phyloP scores from a whole-genome alignment of 2,329 filamentous ascomycete genomes.

The Didymella glomerata region DNA sequence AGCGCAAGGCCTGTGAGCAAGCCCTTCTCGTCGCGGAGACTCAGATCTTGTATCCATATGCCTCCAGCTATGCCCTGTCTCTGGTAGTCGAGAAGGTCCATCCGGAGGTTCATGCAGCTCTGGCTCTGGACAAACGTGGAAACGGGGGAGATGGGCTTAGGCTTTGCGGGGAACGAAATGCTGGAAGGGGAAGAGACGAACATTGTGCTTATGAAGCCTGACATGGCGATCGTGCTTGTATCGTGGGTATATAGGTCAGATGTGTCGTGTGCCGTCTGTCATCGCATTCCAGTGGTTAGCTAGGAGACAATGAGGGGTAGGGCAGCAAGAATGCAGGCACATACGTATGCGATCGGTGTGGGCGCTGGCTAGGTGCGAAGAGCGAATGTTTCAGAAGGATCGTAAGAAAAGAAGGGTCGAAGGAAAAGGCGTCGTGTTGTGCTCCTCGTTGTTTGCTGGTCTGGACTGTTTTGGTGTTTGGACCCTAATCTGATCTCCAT shows the following conservation, averaged over 20 bases:
- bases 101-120: constrained; percentile 48
- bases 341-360: constrained; percentile 2
- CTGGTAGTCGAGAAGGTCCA: constrained; percentile 26
- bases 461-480: constrained; percentile 25
- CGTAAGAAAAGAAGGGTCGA: constrained; percentile 6
- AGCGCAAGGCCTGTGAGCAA: constrained; percentile 29
- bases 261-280: constrained; percentile 30
- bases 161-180: constrained; percentile 44
- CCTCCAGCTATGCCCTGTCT: constrained; percentile 23
- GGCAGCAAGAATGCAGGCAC: constrained; percentile 34
- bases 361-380: background rate
- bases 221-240: constrained; percentile 60
- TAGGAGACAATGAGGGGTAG: constrained; percentile 31
- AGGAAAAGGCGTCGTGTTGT: constrained; percentile 16
- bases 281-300: constrained; percentile 49
- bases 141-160: constrained; percentile 54
- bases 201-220: constrained; percentile 84
- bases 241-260: constrained; percentile 31
- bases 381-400: constrained; percentile 1
- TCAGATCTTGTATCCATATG: constrained; percentile 20
- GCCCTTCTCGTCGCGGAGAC: constrained; percentile 16
- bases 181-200: constrained; percentile 61
- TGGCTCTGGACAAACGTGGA: constrained; percentile 55
- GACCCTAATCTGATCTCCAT: constrained; percentile 22
- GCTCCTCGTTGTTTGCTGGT: constrained; percentile 9